These are phyloP conservation scores for Nemania sp. DNA, from an alignment of 2,329 filamentous ascomycete species.

Conservation along the genomic window DNA sequence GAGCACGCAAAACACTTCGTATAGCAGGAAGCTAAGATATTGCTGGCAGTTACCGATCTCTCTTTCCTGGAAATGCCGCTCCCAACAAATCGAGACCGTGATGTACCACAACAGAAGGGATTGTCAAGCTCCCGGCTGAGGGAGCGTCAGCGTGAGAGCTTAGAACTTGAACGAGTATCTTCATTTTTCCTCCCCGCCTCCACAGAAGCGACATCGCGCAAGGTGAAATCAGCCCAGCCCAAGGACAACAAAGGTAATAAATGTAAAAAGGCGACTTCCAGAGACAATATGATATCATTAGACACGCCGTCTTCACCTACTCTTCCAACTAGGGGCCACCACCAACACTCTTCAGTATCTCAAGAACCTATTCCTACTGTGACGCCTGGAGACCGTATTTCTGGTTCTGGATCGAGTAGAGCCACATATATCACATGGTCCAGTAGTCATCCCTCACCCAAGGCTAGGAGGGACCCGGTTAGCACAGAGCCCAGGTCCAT, in stretches of 20 bases:
- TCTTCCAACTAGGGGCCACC: background rate
- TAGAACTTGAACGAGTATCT: slow-evolving; percentile 44
- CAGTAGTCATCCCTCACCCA: slow-evolving; percentile 31
- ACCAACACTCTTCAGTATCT: background rate
- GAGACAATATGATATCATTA: slow-evolving; percentile 14
- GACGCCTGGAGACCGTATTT: background rate
- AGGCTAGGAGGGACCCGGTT: background rate
- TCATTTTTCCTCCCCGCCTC: slow-evolving; percentile 42
- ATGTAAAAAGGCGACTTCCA: background rate
- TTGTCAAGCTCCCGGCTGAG: slow-evolving; percentile 32
- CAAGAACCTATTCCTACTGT: background rate
- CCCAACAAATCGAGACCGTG: slow-evolving; percentile 39
- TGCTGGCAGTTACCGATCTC: slow-evolving; percentile 53
- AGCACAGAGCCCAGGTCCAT: slow-evolving; percentile 2
- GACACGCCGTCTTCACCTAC: slow-evolving; percentile 12
- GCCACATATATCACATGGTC: slow-evolving; percentile 38
- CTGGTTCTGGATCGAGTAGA: slow-evolving; percentile 20
- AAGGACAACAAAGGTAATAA: background rate
- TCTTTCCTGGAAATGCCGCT: slow-evolving; percentile 58
- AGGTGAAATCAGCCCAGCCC: slow-evolving; percentile 13
- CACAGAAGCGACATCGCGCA: slow-evolving; percentile 9
- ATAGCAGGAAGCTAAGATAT: slow-evolving; percentile 5
- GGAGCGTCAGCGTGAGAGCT: slow-evolving; percentile 38
- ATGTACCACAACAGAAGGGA: slow-evolving; percentile 29
- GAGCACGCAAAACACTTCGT: slow-evolving; percentile 25